Evolutionary conservation across 352 stramenopile species (phyloP), one percentile per base, ranked within the genome.

Genomic region (Globisporangium recalcitrans): DNA sequence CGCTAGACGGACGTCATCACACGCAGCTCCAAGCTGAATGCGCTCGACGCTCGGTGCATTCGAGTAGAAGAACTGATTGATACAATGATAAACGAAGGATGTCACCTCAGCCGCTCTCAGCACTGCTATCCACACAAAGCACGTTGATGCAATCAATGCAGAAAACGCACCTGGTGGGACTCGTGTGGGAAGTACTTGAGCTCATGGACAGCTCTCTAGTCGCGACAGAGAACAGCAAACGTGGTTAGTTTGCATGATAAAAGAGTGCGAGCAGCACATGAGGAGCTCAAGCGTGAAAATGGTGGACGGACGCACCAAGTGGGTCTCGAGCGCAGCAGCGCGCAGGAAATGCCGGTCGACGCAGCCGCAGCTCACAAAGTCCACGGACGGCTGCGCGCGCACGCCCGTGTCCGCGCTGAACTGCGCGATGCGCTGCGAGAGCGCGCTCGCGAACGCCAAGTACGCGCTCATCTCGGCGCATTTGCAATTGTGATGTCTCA

Each of bases 301-400:
- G 9, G 11, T 13, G 19, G 27, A 51, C 32, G 19, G 34, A 52
- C 31, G n/a, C 57, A 88, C 78, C 71, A 81, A 70, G 64, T 88
- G 78, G 38, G 32, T 58, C 27, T 69, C 61, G 38, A 86, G 60
- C 14, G 69, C 68, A 22, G 48, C 19, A 48, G 63, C 58, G 22
- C 64, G 73, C 26, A 86, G 70, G 24, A 78, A 85, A 46, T 88
- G 78, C 19, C 48, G 57, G 0, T 56, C 61, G 32, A 71, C 65
- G 19, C 52, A 60, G 0, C 52, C 68, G 60, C 76, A 88, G 3
- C 65, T 64, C 40, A 82, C 72, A n/a, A 85, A 69, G 4, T 58
- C 64, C 9, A 60, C 70, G 2, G 61, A 63, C 27, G 74, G 76
- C 5, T 70, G 34, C 4, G 81, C n/a, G 3, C 54, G 52, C 24